phyloP scores from a whole-genome alignment of 2,329 filamentous ascomycete genomes.

The Scopulariopsis brevicaulis region DNA sequence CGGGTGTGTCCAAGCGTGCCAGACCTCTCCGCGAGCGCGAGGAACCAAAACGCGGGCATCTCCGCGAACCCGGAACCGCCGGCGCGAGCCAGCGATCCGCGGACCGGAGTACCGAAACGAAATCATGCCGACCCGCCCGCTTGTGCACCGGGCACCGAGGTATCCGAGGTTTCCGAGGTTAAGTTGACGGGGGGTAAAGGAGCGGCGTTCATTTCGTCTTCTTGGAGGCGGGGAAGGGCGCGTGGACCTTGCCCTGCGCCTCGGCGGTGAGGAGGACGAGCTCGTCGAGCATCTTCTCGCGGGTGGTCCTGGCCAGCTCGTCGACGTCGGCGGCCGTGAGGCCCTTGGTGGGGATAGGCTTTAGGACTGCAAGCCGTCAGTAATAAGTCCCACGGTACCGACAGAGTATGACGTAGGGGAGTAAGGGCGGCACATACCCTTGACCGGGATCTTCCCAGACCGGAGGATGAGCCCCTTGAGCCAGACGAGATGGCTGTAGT shows the following conservation, averaged over 20 bases:
- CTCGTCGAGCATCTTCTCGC: slow-evolving; percentile 66
- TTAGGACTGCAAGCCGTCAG: slow-evolving; percentile 45
- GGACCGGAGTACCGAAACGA: too few species aligned
- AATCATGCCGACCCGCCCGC: too few species aligned
- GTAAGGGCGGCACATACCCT: slow-evolving; percentile 39
- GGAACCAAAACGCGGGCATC: not conserved
- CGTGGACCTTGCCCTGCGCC: slow-evolving; percentile 24
- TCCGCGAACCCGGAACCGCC: not conserved
- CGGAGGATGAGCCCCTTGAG: slow-evolving; percentile 54
- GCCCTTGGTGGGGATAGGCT: slow-evolving; percentile 66
- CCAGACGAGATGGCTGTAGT: slow-evolving; percentile 65
- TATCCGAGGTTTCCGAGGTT: not conserved
- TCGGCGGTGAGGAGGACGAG: slow-evolving; percentile 41
- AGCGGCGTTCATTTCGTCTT: not conserved
- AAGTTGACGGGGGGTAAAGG: not conserved
- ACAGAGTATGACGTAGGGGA: not conserved
- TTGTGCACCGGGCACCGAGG: too few species aligned
- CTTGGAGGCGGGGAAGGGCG: slow-evolving; percentile 4
- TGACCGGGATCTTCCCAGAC: slow-evolving; percentile 60
- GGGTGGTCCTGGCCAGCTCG: slow-evolving; percentile 53
- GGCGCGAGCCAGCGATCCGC: too few species aligned
- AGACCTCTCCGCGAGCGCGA: not conserved
- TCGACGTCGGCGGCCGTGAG: slow-evolving; percentile 70
- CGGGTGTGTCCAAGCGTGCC: not conserved
- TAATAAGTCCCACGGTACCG: not conserved